These are phyloP conservation scores for Verticillium isaacii DNA, from an alignment of 2,329 filamentous ascomycete species.

Conservation along the genomic window DNA sequence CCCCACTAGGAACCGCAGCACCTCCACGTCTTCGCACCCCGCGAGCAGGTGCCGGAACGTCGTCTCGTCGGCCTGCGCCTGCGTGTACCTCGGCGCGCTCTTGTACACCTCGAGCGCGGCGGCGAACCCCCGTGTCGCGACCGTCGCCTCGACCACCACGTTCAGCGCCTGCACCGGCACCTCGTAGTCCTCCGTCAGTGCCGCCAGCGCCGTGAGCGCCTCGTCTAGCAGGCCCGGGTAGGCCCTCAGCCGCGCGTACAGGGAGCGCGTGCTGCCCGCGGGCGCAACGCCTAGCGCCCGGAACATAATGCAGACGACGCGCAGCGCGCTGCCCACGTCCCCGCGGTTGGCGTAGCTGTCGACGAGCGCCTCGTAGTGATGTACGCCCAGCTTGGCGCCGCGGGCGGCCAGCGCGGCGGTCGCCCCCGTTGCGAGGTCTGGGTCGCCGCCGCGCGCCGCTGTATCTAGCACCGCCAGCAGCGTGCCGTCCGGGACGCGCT, in stretches of 20 bases:
- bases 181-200: constrained; percentile 32
- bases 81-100: constrained; percentile 21
- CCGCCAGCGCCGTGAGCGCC: constrained; percentile 52
- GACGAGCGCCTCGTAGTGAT: constrained; percentile 78
- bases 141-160: constrained; percentile 28
- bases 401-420: constrained; percentile 60
- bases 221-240: constrained; percentile 39
- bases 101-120: constrained; percentile 26
- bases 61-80: constrained; percentile 17
- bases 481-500: constrained; percentile 60
- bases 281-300: constrained; percentile 55
- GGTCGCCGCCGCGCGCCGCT: constrained; percentile 65
- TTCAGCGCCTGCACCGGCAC: constrained; percentile 30
- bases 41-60: constrained; percentile 25
- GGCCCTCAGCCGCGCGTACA: constrained; percentile 53
- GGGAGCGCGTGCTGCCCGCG: constrained; percentile 54
- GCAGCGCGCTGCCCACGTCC: constrained; percentile 63
- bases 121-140: constrained; percentile 21
- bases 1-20: constrained; percentile 18
- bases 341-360: constrained; percentile 59
- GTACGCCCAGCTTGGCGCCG: constrained; percentile 50
- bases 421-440: constrained; percentile 64
- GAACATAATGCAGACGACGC: constrained; percentile 69
- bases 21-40: constrained; percentile 18
- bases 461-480: constrained; percentile 66